Evolutionary conservation across 192 early-diverging fungal genomes (phyloP).

Genomic region (Phycomyces blakesleeanus): DNA sequence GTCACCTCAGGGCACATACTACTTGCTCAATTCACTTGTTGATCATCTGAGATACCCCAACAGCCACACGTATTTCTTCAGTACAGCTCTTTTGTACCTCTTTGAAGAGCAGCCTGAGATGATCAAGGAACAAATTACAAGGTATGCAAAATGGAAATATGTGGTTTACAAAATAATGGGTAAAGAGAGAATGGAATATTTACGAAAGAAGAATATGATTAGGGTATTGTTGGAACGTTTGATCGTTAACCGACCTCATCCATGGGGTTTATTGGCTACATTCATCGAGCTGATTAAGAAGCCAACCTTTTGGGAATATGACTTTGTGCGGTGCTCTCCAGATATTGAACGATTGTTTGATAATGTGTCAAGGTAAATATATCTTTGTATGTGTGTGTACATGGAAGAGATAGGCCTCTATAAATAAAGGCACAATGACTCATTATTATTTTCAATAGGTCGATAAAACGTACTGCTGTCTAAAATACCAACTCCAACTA

Average conservation of each 20-base stretch:
- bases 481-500: background rate
- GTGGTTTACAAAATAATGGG: background rate
- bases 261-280: constrained; percentile 95
- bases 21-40: constrained; percentile 84
- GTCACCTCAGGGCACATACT: constrained; percentile 58
- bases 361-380: constrained; percentile 56
- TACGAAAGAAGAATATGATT: no score
- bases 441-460: background rate
- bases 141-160: constrained; percentile 38
- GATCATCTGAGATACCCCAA: constrained; percentile 97
- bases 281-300: constrained; percentile 96
- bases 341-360: constrained; percentile 82
- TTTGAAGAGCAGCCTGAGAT: constrained; percentile 60
- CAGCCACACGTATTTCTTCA: constrained; percentile 93
- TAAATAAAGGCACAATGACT: no score
- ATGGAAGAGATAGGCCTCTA: no score
- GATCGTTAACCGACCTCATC: constrained; percentile 96
- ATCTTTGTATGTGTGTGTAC: no score
- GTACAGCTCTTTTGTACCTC: constrained; percentile 77
- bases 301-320: constrained; percentile 54
- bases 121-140: constrained; percentile 92
- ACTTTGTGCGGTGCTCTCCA: constrained; percentile 60
- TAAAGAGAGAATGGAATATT: background rate
- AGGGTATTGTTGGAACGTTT: constrained; percentile 92
- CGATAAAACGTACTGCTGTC: constrained; percentile 6